These are phyloP conservation scores for Lachancea fermentati DNA, from an alignment of 805 yeast genomes.

Conservation along the genomic window DNA sequence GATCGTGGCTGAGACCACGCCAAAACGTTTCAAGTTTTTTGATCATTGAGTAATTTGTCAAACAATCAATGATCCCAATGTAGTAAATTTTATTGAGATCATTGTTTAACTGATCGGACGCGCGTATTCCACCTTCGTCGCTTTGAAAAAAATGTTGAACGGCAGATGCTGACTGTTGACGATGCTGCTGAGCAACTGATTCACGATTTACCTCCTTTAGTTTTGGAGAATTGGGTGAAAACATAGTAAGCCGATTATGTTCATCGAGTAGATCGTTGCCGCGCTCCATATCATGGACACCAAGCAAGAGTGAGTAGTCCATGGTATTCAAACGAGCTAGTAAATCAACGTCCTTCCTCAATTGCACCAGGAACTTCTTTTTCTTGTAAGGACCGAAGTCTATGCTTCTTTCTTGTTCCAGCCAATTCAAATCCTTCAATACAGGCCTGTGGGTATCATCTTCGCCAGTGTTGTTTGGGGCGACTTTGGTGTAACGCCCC, in stretches of 20 bases:
- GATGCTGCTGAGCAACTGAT: constrained; percentile 26
- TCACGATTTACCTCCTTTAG: constrained; percentile 13
- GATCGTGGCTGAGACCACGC: constrained; percentile 64
- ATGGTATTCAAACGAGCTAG: constrained; percentile 74
- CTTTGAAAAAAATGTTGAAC: constrained; percentile 50
- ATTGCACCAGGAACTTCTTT: constrained; percentile 56
- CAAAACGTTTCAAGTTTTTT: constrained; percentile 83
- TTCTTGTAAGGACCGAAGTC: constrained; percentile 69
- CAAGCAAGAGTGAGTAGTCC: constrained; percentile 91
- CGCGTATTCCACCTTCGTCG: constrained; percentile 79
- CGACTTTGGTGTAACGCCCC: constrained; percentile 57
- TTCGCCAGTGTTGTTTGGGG: constrained; percentile 10
- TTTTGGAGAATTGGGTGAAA: constrained; percentile 26
- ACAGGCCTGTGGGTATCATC: constrained; percentile 39
- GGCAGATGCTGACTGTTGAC: constrained; percentile 9
- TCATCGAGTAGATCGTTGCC: constrained; percentile 40
- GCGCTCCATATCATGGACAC: constrained; percentile 70
- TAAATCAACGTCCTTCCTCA: constrained; percentile 67
- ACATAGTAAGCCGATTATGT: constrained; percentile 13
- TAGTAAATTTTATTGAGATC: constrained; percentile 72
- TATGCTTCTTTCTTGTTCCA: constrained; percentile 59
- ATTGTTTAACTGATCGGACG: constrained; percentile 48
- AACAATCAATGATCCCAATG: constrained; percentile 89
- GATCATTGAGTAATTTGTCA: constrained; percentile 69
- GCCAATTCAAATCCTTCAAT: constrained; percentile 85